Conservation (phyloP, 805 yeast species). For the Candida yuanshanica region DNA sequence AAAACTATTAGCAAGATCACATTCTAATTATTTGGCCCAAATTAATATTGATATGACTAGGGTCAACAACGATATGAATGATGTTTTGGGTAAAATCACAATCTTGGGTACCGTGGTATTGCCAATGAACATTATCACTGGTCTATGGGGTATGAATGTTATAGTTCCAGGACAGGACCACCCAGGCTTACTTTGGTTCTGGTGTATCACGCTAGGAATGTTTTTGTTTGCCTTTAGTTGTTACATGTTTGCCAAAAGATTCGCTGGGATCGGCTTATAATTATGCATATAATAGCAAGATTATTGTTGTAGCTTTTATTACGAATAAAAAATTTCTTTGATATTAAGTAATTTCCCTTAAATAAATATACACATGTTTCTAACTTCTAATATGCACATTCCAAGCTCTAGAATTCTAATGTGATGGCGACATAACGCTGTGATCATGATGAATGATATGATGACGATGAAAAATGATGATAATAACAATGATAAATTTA, state of each 20-base stretch:
- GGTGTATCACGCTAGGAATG: conserved; percentile 43
- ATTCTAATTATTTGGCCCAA: conserved; percentile 93
- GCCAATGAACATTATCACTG: conserved; percentile 93
- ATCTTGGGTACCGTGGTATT: conserved; percentile 91
- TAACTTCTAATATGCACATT: no score
- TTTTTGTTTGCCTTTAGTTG: conserved; percentile 39
- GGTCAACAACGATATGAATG: conserved; percentile 95
- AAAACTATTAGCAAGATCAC: conserved; percentile 88
- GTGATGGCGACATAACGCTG: no score
- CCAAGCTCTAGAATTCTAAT: no score
- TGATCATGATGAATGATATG: no score
- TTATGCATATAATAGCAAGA: no score
- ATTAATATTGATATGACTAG: conserved; percentile 96
- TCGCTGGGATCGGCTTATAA: conserved; percentile 26
- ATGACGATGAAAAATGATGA: no score
- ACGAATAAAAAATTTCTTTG: not conserved
- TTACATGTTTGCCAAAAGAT: conserved; percentile 43
- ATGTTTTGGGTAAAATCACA: conserved; percentile 89
- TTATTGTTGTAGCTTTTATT: not conserved
- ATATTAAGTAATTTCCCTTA: no score
- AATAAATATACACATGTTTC: no score
- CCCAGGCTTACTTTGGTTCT: conserved; percentile 63
- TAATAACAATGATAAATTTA: no score
- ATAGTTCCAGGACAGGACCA: conserved; percentile 86
- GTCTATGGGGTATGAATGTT: conserved; percentile 99